These are phyloP conservation scores for Mycena rosella DNA, from an alignment of 768 basidiomycete genomes.

Conservation along the genomic window DNA sequence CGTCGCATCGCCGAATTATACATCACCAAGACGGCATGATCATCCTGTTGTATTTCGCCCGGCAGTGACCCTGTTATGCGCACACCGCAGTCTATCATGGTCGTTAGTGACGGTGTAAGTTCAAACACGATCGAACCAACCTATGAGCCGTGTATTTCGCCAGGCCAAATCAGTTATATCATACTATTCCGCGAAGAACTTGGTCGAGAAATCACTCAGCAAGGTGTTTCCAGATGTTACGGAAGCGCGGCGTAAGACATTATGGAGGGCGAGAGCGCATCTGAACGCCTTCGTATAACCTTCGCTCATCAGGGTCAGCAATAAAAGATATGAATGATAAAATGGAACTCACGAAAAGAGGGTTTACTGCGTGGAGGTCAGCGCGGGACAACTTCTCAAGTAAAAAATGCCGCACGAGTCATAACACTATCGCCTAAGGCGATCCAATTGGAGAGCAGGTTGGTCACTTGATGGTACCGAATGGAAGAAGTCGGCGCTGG, in stretches of 20 bases:
- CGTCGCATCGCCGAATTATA: too few species aligned
- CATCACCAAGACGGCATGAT: too few species aligned
- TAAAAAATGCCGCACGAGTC: slow-evolving; percentile 21
- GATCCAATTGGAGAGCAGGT: slow-evolving; percentile 49
- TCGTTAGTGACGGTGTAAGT: background rate
- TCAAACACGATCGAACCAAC: background rate
- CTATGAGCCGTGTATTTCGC: slow-evolving; percentile 28
- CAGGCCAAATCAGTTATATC: slow-evolving; percentile 32
- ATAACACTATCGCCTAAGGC: slow-evolving; percentile 51
- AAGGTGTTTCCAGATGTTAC: background rate
- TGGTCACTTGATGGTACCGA: slow-evolving; percentile 41
- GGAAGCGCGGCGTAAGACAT: slow-evolving; percentile 1
- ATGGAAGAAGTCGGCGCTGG: slow-evolving; percentile 42
- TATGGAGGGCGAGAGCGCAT: slow-evolving; percentile 23
- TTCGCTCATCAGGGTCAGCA: slow-evolving; percentile 1
- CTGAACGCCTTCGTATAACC: slow-evolving; percentile 31
- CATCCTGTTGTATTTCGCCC: too few species aligned
- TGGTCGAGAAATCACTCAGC: slow-evolving; percentile 26
- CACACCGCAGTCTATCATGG: background rate
- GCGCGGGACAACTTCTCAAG: background rate
- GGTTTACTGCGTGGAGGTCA: slow-evolving; percentile 20
- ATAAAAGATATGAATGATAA: background rate
- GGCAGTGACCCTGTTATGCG: too few species aligned
- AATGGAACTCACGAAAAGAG: slow-evolving; percentile 19
- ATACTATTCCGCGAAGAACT: slow-evolving; percentile 34